A percentile compares a stretch with the other conserved stretches of the same genome.
phyloP scores from a whole-genome alignment of 257 asterid genomes.

The Cinchona pubescens region DNA sequence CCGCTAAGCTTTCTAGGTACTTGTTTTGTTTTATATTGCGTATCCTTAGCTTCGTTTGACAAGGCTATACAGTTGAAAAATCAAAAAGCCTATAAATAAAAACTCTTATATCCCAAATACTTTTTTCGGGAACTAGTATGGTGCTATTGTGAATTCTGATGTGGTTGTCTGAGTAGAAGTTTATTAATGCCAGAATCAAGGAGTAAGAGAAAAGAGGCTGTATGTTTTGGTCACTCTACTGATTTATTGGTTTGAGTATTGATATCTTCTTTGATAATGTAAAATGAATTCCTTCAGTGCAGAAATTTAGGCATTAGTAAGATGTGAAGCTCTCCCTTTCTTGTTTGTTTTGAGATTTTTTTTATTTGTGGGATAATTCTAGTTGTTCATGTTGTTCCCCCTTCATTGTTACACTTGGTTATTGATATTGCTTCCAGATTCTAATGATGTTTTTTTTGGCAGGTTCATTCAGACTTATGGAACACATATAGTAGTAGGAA shows the following conservation, averaged over 20 bases:
- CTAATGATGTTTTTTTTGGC: slow-evolving; percentile 30
- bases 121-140: not conserved
- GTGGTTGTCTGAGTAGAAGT: not conserved
- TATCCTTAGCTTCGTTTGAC: not conserved
- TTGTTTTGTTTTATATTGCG: not conserved
- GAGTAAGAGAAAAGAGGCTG: not conserved
- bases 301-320: not conserved
- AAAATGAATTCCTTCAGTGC: not conserved
- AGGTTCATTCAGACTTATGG: slow-evolving; percentile 94
- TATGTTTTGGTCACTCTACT: not conserved
- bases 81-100: not conserved
- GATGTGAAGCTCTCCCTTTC: not conserved
- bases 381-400: not conserved
- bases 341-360: too few relatives aligned
- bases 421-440: slow-evolving; percentile 17
- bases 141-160: not conserved
- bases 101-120: not conserved
- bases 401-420: not conserved
- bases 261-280: not conserved
- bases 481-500: slow-evolving; percentile 88
- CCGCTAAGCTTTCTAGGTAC: slow-evolving; percentile 82
- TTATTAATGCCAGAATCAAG: not conserved
- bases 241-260: not conserved
- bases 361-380: not conserved
- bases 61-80: not conserved